Percentiles rank a stretch among this genome's conserved stretches.
These are phyloP conservation scores for Irpex sp. DNA, from an alignment of 1,284 basidiomycete species.

Conservation along the genomic window DNA sequence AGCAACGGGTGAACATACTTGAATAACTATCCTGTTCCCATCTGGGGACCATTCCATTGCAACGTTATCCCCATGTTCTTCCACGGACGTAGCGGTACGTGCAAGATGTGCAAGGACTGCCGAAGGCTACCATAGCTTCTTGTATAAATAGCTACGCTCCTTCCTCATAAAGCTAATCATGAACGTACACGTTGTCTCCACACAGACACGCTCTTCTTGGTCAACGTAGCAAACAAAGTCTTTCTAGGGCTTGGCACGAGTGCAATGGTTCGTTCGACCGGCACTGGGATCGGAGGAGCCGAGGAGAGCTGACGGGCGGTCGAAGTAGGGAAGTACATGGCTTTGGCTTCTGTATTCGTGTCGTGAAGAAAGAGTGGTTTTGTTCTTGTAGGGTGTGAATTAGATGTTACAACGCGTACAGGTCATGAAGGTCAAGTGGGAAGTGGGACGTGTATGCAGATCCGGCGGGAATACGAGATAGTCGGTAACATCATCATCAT, in stretches of 20 bases:
- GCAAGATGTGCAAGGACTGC: slow-evolving; percentile 73
- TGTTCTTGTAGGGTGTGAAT: neutral
- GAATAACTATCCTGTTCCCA: slow-evolving; percentile 72
- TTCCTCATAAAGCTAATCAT: neutral
- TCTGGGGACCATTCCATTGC: slow-evolving; percentile 79
- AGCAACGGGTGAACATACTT: slow-evolving; percentile 43
- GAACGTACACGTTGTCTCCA: slow-evolving; percentile 82
- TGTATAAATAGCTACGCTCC: neutral
- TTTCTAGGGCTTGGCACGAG: slow-evolving; percentile 68
- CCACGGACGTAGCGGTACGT: slow-evolving; percentile 72
- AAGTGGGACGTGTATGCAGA: neutral
- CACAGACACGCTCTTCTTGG: slow-evolving; percentile 63
- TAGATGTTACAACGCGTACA: neutral
- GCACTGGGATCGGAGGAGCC: slow-evolving; percentile 61
- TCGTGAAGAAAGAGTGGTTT: neutral
- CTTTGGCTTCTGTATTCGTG: too few species aligned
- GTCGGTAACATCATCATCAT: neutral
- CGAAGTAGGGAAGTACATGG: slow-evolving; percentile 83
- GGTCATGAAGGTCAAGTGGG: neutral
- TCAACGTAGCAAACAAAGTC: slow-evolving; percentile 76
- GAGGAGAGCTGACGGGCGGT: slow-evolving; percentile 69
- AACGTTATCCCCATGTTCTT: slow-evolving; percentile 77
- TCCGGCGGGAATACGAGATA: too few species aligned
- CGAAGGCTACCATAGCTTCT: slow-evolving; percentile 57
- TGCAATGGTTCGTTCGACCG: slow-evolving; percentile 55